Conservation (phyloP, 805 yeast genomes). For the Blastobotrys americana region DNA sequence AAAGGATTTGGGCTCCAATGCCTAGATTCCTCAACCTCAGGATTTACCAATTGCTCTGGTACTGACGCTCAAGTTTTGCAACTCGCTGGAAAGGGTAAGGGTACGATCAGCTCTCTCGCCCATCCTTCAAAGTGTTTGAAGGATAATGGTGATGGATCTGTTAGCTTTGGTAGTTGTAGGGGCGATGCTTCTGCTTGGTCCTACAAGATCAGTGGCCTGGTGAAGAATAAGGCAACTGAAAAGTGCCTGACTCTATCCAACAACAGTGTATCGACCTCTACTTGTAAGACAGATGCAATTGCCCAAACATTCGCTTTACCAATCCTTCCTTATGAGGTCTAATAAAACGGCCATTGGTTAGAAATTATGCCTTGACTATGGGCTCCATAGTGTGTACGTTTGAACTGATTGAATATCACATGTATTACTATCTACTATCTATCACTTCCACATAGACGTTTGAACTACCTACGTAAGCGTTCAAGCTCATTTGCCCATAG, state of each 20-base stretch:
- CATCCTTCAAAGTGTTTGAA: background rate
- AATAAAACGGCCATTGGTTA: too few species aligned
- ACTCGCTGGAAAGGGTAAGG: background rate
- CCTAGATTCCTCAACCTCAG: background rate
- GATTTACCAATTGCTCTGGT: background rate
- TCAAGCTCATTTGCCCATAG: too few species aligned
- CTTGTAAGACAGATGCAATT: background rate
- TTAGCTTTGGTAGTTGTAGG: background rate
- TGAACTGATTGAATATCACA: too few species aligned
- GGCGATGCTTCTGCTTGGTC: slow-evolving; percentile 1
- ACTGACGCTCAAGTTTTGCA: slow-evolving; percentile 1
- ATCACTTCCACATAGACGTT: too few species aligned
- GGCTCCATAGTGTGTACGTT: too few species aligned
- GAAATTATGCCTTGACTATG: too few species aligned
- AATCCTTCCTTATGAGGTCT: background rate
- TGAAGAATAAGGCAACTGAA: slow-evolving; percentile 4
- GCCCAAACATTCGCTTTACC: background rate
- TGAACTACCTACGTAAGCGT: too few species aligned
- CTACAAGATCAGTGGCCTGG: background rate
- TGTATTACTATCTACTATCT: too few species aligned
- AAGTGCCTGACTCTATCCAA: slow-evolving; percentile 1
- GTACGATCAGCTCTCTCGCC: background rate
- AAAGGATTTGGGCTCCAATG: background rate
- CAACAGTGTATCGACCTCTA: background rate
- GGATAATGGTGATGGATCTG: background rate